phyloP scores from a whole-genome alignment of 2,329 filamentous ascomycete genomes.

The Juglanconis juglandina region DNA sequence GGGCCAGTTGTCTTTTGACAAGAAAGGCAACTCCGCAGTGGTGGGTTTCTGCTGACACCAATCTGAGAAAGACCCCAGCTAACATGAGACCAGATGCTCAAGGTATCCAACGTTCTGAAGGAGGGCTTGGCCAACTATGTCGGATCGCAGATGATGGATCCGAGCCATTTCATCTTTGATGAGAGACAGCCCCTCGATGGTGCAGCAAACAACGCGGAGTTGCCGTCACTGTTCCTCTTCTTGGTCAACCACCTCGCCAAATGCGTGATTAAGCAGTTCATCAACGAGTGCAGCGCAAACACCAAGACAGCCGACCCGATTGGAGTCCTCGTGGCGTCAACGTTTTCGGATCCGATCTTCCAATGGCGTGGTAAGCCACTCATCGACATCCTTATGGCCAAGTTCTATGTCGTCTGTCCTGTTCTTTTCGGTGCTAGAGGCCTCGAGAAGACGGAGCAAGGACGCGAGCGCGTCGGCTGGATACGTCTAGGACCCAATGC shows the following conservation, averaged over 20 bases:
- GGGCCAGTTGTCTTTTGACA: conserved; percentile 58
- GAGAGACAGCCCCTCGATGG: conserved; percentile 38
- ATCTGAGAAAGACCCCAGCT: conserved; percentile 14
- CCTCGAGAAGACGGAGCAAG: conserved; percentile 67
- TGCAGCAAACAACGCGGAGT: conserved; percentile 42
- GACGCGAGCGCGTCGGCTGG: conserved; percentile 71
- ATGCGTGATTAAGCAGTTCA: conserved; percentile 61
- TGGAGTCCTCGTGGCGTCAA: conserved; percentile 64
- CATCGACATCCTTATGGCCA: conserved; percentile 76
- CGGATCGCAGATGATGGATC: conserved; percentile 47
- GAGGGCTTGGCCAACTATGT: conserved; percentile 47
- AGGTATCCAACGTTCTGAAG: conserved; percentile 49
- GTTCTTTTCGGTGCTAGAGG: conserved; percentile 82
- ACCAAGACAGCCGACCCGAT: conserved; percentile 66
- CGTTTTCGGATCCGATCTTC: conserved; percentile 64
- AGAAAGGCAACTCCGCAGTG: conserved; percentile 46
- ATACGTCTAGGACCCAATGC: conserved; percentile 50
- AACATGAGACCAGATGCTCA: conserved; percentile 34
- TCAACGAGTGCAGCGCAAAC: conserved; percentile 57
- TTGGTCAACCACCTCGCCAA: conserved; percentile 71
- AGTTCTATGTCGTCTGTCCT: conserved; percentile 76
- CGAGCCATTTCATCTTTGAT: conserved; percentile 47
- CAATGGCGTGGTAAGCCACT: conserved; percentile 63
- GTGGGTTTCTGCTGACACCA: neutral
- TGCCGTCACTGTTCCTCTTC: conserved; percentile 65